Conservation (phyloP, 225 moss, liverwort and hornwort genomes). For the Ulota crispa region DNA sequence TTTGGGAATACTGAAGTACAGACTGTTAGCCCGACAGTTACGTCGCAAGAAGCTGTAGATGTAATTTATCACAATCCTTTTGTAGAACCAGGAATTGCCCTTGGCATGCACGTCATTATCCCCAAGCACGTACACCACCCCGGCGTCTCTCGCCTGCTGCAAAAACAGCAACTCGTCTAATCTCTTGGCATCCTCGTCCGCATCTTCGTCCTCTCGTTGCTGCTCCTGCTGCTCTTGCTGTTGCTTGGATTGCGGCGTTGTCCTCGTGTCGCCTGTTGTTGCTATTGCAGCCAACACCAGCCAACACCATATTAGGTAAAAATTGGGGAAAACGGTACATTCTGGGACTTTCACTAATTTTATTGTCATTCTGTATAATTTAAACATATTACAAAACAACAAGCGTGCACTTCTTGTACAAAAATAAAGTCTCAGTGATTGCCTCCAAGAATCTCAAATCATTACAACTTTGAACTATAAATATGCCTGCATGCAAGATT, state of each 20-base stretch:
- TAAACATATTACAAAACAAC: too few species aligned
- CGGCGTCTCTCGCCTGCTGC: slow-evolving; percentile 54
- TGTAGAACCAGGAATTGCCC: slow-evolving; percentile 59
- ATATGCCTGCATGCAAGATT: too few species aligned
- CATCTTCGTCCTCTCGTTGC: background rate
- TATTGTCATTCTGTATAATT: too few species aligned
- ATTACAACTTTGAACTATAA: too few species aligned
- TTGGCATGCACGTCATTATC: slow-evolving; percentile 62
- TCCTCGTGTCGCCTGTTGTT: background rate
- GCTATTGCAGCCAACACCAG: background rate
- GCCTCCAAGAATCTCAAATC: too few species aligned
- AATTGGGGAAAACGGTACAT: too few species aligned
- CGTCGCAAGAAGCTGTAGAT: slow-evolving; percentile 61
- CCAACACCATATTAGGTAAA: too few species aligned
- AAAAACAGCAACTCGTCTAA: slow-evolving; percentile 48
- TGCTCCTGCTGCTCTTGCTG: background rate
- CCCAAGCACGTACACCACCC: slow-evolving; percentile 70
- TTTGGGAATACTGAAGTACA: slow-evolving; percentile 65
- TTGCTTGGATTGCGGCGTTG: background rate
- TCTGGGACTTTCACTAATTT: too few species aligned
- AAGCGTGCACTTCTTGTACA: too few species aligned
- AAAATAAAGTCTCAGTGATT: too few species aligned
- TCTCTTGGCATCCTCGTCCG: slow-evolving; percentile 12
- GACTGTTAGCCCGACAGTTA: slow-evolving; percentile 49
- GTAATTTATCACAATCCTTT: slow-evolving; percentile 56